A percentile compares a stretch with the other conserved stretches of the same genome.
These are phyloP conservation scores for Zizania latifolia DNA, from an alignment of 176 grass and related monocot genomes.

Conservation along the genomic window DNA sequence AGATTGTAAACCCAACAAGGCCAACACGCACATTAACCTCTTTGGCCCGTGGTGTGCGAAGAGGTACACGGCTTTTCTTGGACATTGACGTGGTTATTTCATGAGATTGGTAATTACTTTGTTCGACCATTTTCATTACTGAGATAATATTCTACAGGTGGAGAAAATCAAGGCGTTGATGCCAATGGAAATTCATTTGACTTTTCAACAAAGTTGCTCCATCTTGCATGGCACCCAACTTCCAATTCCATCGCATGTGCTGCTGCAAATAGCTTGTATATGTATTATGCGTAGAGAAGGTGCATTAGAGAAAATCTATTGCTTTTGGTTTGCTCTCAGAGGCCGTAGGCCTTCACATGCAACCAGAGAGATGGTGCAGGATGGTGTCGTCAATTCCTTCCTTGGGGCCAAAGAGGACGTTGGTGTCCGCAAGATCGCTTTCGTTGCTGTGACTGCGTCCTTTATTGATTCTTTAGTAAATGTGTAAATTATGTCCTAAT, in stretches of 20 bases:
- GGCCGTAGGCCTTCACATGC: constrained; percentile 16
- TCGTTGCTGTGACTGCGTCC: constrained; percentile 22
- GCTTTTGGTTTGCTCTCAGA: constrained; percentile 18
- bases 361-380: constrained; percentile 18
- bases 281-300: constrained; percentile 83
- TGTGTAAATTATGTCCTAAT: constrained; percentile 71
- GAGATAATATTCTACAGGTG: constrained; percentile 43
- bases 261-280: constrained; percentile 97
- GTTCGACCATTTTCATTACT: neutral
- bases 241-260: constrained; percentile 92
- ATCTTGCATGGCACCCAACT: constrained; percentile 83
- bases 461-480: constrained; percentile 67
- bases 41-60: constrained; percentile 55
- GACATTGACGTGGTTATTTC: neutral
- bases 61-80: constrained; percentile 42
- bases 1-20: constrained; percentile 58
- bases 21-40: constrained; percentile 55
- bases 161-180: constrained; percentile 63
- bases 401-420: constrained; percentile 20
- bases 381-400: constrained; percentile 15
- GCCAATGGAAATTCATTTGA: constrained; percentile 80
- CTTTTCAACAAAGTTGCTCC: constrained; percentile 78
- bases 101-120: neutral
- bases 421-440: constrained; percentile 18
- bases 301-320: constrained; percentile 37